Evolutionary conservation across 345 rosid species (phyloP).

Genomic region (Brassica juncea): DNA sequence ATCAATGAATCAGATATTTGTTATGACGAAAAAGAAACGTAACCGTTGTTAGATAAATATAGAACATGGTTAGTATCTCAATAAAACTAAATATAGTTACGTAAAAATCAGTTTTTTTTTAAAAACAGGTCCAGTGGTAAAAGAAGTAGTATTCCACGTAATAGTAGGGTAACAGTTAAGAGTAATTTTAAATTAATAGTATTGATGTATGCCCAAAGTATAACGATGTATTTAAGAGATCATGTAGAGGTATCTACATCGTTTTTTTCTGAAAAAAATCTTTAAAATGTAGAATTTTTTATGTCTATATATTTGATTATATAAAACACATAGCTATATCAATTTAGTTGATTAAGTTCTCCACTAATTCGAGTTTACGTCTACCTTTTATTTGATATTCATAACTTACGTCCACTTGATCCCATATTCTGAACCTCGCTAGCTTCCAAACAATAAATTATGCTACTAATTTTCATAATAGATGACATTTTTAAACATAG

Average conservation of each 20-base stretch:
- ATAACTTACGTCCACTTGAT: not conserved
- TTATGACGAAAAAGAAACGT: too few species aligned
- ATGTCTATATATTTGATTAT: not conserved
- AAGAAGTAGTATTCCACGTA: too few species aligned
- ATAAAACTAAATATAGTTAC: too few species aligned
- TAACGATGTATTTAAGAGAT: not conserved
- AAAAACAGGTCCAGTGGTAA: too few species aligned
- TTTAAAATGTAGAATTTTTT: not conserved
- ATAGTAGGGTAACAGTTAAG: too few species aligned
- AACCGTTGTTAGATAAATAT: too few species aligned
- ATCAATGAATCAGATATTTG: too few species aligned
- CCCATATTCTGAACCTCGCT: constrained; percentile 26
- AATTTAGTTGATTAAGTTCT: not conserved
- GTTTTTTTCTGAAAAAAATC: not conserved
- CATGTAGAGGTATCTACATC: not conserved
- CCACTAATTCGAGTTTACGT: constrained; percentile 19
- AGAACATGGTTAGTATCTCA: too few species aligned
- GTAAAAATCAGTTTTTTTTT: too few species aligned
- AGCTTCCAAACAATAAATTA: constrained; percentile 24
- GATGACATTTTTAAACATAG: not conserved
- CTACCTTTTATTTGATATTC: not conserved
- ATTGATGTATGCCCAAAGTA: not conserved
- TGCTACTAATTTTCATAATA: not conserved
- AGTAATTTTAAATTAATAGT: too few species aligned
- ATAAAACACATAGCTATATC: not conserved